Conservation (phyloP, 176 grass and related monocot species). For the Thalia dealbata region DNA sequence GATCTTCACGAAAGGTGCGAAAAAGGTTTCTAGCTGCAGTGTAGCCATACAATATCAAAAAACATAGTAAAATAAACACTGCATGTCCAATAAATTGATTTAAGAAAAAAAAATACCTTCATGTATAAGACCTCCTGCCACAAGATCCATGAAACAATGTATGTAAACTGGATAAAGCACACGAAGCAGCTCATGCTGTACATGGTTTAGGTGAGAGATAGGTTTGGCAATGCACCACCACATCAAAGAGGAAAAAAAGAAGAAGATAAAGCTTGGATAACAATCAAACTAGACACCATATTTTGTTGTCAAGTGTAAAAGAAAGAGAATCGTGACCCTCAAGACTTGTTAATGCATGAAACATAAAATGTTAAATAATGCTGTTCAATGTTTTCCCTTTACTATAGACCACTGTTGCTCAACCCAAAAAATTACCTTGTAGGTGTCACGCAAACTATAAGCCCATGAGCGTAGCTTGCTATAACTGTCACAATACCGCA, state of each 20-base stretch:
- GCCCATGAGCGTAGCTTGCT: conserved; percentile 68
- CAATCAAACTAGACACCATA: background rate
- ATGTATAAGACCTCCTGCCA: conserved; percentile 68
- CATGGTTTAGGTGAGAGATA: conserved; percentile 9
- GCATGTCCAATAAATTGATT: background rate
- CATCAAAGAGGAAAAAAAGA: background rate
- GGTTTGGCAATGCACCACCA: background rate
- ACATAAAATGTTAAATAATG: background rate
- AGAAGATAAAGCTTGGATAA: too few relatives aligned
- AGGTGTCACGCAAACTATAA: conserved; percentile 75
- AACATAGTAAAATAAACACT: background rate
- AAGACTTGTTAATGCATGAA: background rate
- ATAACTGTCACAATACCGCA: conserved; percentile 69
- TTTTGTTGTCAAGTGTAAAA: background rate
- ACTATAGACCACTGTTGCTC: background rate
- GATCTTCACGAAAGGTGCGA: conserved; percentile 66
- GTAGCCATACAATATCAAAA: background rate
- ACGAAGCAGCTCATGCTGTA: conserved; percentile 81
- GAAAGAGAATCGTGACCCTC: background rate
- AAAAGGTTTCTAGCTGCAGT: conserved; percentile 79
- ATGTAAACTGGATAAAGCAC: conserved; percentile 84
- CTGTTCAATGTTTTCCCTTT: background rate
- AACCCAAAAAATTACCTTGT: conserved; percentile 61
- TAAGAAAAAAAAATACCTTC: conserved; percentile 34
- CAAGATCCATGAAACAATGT: conserved; percentile 95